Evolutionary conservation across 495 filamentous ascomycete genomes (phyloP), one percentile per base, ranked within the genome.

Genomic region (Hypoxylon cercidicola): DNA sequence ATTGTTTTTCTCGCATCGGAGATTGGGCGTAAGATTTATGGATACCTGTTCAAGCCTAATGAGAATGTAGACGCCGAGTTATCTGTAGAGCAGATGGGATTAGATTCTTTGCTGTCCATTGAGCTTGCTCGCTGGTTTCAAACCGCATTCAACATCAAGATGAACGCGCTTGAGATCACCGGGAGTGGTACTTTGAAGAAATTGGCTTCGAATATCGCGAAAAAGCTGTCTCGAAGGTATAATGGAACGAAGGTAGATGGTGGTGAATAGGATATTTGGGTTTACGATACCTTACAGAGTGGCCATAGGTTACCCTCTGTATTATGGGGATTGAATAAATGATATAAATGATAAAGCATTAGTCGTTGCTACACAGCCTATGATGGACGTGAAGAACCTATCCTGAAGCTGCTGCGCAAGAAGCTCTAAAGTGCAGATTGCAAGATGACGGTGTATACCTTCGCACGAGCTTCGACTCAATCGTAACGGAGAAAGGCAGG

Each of bases 81-180:
- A 34, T 67, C 60, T 11, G 54, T 77, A 9, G 55, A 48, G 5
- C 64, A 76, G 47, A 66, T 78, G 39, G 77, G 78, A 0, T 39
- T 80, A 23, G 78, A 81, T 43, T 74, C 70, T 28, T 55, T 81
- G 20, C 68, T 79, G 66, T 68, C 74, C 3, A 75, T 79, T 35
- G 77, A 79, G 72, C 37, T 81, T 56, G 45, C 73, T 13, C 62
- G 70, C 0, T 76, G 74, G 74, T 67, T 69, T 9, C 64, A 66
- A 39, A 60, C 60, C 30, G 62, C 60, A 18, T 69, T 73, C 55
- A 72, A 66, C 15, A 40, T 74, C 1, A 52, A 49, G 15, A 18
- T 76, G 6, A 77, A 71, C 28, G 69, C 76, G 12, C 53, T 81
- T 41, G 79, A 81, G 55, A 75, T 81, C 13, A 58, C 79, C 52